Base-by-base conservation (phyloP, 2,329 filamentous ascomycete species). In the Falciphora oryzae region DNA sequence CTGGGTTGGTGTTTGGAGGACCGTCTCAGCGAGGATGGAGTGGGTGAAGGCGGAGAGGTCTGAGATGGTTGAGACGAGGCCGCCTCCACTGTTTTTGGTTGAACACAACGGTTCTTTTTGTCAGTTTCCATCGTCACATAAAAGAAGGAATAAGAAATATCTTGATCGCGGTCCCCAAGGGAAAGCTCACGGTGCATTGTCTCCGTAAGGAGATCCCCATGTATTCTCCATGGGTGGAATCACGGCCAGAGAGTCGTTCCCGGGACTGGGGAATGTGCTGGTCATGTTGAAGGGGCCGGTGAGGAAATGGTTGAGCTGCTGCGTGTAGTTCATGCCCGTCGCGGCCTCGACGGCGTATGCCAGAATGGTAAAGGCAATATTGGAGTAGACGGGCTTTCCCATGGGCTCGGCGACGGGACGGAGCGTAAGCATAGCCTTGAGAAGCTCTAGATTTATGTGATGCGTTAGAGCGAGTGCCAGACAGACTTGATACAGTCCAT, bases 351-450 rank as follows among this genome's bases (percentile, higher is more conserved):
- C 66, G 0, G 73, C 76, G 61, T 77, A 70, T 5, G 71, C 70
- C 32, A 78, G 71, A 8, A 80, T 61, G 18, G 71, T 72, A 65
- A 78, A 80, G 0, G 76, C 76, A 22, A 78, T 67, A 63, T 76
- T 79, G 5, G 78, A 80, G 66, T 80, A 80, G 0, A 75, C 71
- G 0, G 79, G 77, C 3, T 72, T 71, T 4, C 75, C 70, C 63
- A 73, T 71, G 3, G 72, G 70, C 1, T 72, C 57, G 1, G 71
- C 69, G 25, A 77, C 70, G 0, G 74, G 76, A 44, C 74, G 70
- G 14, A 69, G 68, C 1, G 65, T 65, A 25, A 66, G 69, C 69
- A 79, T 72, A 4, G 73, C 75, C 0, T 70, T 13, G 0, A 79
- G 60, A 0, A 76, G 67, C 28, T 75, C 76, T 78, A 44, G 38